These are phyloP conservation scores for Echria macrotheca DNA, from an alignment of 495 filamentous ascomycete genomes.

Conservation along the genomic window DNA sequence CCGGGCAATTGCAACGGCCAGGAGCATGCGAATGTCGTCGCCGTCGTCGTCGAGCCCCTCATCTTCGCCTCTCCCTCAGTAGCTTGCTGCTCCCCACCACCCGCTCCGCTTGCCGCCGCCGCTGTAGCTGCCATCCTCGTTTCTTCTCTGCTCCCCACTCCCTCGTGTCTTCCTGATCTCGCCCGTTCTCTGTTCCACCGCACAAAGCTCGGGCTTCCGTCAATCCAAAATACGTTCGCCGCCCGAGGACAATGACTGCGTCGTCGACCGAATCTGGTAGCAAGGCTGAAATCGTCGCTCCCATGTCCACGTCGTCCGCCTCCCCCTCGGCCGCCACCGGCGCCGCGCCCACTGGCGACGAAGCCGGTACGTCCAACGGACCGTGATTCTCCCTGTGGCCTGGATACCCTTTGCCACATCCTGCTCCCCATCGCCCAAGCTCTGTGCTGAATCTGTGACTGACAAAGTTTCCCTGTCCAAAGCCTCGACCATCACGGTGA, in stretches of 20 bases:
- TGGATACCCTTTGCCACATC: no score
- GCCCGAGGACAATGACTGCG: conserved; percentile 26
- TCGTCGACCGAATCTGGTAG: conserved; percentile 25
- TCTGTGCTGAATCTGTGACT: conserved; percentile 13
- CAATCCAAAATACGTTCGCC: background rate
- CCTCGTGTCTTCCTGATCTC: background rate
- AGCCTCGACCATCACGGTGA: conserved; percentile 49
- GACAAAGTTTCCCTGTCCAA: conserved; percentile 18
- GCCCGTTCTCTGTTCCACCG: conserved; percentile 7
- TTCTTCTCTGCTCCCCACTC: conserved; percentile 1
- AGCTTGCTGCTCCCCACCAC: conserved; percentile 19
- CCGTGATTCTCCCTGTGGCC: no score
- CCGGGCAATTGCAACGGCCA: conserved; percentile 19
- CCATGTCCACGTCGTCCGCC: conserved; percentile 31
- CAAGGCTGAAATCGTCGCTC: conserved; percentile 25
- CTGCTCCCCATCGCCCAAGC: background rate
- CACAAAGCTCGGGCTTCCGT: conserved; percentile 13
- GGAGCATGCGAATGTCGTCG: conserved; percentile 27
- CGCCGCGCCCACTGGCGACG: conserved; percentile 25
- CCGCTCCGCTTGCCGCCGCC: conserved; percentile 20
- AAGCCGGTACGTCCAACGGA: conserved; percentile 28
- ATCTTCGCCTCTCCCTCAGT: conserved; percentile 22
- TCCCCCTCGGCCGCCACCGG: conserved; percentile 18
- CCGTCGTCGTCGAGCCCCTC: conserved; percentile 21
- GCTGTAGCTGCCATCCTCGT: conserved; percentile 1